phyloP scores from a whole-genome alignment of 306 rosid species.

The Delonix regia region DNA sequence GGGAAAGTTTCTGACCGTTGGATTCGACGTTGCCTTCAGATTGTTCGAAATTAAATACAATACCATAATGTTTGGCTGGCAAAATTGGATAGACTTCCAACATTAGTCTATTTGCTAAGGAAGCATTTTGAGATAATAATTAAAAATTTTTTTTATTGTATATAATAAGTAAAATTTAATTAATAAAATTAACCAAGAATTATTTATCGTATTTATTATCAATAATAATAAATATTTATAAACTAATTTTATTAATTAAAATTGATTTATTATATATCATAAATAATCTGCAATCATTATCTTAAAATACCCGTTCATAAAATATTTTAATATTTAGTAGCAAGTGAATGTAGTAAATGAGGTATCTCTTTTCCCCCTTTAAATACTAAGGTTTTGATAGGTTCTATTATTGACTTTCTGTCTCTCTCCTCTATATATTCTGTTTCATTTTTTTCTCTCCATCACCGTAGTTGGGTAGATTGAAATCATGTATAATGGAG shows the following conservation, averaged over 20 bases:
- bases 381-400: neutral
- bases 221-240: too few species aligned
- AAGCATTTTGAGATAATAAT: too few species aligned
- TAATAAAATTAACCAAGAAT: too few species aligned
- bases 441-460: neutral
- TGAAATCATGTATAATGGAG: slow-evolving; percentile 12
- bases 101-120: neutral
- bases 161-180: too few species aligned
- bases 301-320: too few species aligned
- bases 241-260: too few species aligned
- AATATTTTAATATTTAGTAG: neutral
- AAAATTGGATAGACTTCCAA: slow-evolving; percentile 17
- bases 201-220: too few species aligned
- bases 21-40: slow-evolving; percentile 12
- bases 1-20: slow-evolving; percentile 34
- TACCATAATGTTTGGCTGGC: slow-evolving; percentile 34
- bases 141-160: too few species aligned
- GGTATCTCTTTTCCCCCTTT: neutral
- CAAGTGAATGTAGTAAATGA: neutral
- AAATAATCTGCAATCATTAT: too few species aligned
- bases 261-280: too few species aligned
- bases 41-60: neutral
- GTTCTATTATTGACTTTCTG: neutral
- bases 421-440: neutral
- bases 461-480: slow-evolving; percentile 15